Conservation (phyloP, 768 basidiomycete species). For the Phlegmacium glaucopus region DNA sequence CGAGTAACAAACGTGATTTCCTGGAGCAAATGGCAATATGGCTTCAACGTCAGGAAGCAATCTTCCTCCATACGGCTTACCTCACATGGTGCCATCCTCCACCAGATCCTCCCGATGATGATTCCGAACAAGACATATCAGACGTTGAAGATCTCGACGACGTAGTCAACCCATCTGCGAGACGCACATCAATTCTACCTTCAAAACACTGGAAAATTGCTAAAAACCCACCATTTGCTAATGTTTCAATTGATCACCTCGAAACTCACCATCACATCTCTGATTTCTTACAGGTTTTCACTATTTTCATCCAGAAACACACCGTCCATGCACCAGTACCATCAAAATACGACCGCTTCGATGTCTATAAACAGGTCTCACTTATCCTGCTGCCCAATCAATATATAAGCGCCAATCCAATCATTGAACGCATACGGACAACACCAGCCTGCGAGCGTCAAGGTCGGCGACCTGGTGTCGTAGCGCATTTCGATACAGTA, state of each 20-base stretch:
- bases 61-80: conserved; percentile 6
- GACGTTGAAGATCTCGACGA: not conserved
- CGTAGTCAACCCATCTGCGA: too few relatives aligned
- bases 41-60: conserved; percentile 32
- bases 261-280: not conserved
- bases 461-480: not conserved
- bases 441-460: not conserved
- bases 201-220: too few relatives aligned
- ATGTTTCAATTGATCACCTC: not conserved
- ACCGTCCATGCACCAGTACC: too few relatives aligned
- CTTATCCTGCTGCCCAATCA: not conserved
- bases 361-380: not conserved
- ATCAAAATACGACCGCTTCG: not conserved
- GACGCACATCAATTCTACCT: not conserved
- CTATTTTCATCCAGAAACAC: not conserved
- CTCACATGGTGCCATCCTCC: not conserved
- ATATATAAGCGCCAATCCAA: not conserved
- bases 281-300: not conserved
- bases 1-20: conserved; percentile 26
- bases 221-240: not conserved
- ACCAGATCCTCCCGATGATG: not conserved
- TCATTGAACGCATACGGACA: not conserved
- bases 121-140: not conserved
- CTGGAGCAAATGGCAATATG: conserved; percentile 37
- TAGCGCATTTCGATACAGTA: not conserved